These are phyloP conservation scores for Flaveria trinervia DNA, from an alignment of 129 eudicot species.

Conservation along the genomic window DNA sequence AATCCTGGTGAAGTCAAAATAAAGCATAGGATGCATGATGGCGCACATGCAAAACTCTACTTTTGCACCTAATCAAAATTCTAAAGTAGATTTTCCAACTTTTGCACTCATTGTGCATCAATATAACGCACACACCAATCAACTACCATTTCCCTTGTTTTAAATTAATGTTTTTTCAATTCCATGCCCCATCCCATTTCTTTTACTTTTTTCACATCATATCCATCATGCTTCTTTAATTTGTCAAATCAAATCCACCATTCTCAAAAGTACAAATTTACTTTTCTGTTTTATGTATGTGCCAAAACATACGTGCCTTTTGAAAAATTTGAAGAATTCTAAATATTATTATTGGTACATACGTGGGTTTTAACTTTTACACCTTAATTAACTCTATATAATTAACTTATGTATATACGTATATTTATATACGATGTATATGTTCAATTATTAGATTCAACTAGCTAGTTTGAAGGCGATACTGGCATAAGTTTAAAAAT, in stretches of 20 bases:
- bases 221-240: constrained; percentile 22
- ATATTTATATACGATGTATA: background rate
- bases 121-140: constrained; percentile 31
- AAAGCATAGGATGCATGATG: constrained; percentile 38
- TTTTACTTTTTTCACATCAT: constrained; percentile 27
- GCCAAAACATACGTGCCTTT: background rate
- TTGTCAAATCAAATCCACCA: constrained; percentile 38
- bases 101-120: constrained; percentile 42
- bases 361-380: background rate
- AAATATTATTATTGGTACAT: background rate
- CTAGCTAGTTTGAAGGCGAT: constrained; percentile 28
- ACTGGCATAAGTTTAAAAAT: constrained; percentile 21
- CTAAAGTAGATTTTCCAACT: constrained; percentile 44
- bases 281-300: background rate
- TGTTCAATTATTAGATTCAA: constrained; percentile 32
- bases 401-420: background rate
- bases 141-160: constrained; percentile 12
- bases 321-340: background rate
- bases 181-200: constrained; percentile 28
- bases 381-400: no score
- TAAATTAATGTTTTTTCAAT: background rate
- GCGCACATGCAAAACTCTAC: constrained; percentile 52
- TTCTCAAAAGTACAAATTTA: constrained; percentile 24
- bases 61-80: constrained; percentile 44
- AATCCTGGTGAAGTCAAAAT: constrained; percentile 40